Base-by-base conservation (phyloP, 2,329 filamentous ascomycete species). In the Colletotrichum cordylinicola region DNA sequence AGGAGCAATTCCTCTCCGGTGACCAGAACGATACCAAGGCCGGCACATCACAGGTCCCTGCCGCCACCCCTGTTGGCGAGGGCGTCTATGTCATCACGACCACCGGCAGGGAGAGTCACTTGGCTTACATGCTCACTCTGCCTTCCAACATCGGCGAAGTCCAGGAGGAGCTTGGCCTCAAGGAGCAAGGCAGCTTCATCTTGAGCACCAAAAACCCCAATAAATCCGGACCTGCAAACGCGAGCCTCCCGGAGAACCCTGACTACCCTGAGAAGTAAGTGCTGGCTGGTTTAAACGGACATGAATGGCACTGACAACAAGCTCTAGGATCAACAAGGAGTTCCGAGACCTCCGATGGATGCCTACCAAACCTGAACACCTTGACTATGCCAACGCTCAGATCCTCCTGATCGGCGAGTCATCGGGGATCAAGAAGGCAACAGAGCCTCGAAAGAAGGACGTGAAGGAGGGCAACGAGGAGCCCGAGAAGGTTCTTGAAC, bases 21-120 rank as follows among this genome's bases (percentile, higher is more conserved):
- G 88, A 86, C 1, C 91, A 94, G 13, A 96, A 98, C 82, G 88
- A 91, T 67, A 98, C 95, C 9, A 93, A 95, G 85, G 96, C 95
- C 1, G 95, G 95, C 2, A 91, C 90, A 16, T 90, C 94, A 15
- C 92, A 93, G 67, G 89, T 88, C 1, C 93, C 94, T 0, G 91
- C 94, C 2, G 93, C 94, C 2, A 93, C 90, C 0, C 94, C 94
- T 0, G 88, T 96, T n/a, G 96, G 93, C 0, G 95, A 98, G 82
- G 96, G 96, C 1, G 92, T 98, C 1, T 98, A 98, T 80, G 94
- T 93, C 0, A 92, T 98, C 68, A 95, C 93, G 0, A 91, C 90
- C 4, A 95, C 93, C 0, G 92, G 92, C 2, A 88, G 93, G 0
- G 91, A 94, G 64, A 94, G 92, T 3, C 95, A 98, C 79, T 87